A percentile compares a stretch with the other conserved stretches of the same genome.
phyloP scores from a whole-genome alignment of 257 asterid species.

The Ophiorrhiza pumila region DNA sequence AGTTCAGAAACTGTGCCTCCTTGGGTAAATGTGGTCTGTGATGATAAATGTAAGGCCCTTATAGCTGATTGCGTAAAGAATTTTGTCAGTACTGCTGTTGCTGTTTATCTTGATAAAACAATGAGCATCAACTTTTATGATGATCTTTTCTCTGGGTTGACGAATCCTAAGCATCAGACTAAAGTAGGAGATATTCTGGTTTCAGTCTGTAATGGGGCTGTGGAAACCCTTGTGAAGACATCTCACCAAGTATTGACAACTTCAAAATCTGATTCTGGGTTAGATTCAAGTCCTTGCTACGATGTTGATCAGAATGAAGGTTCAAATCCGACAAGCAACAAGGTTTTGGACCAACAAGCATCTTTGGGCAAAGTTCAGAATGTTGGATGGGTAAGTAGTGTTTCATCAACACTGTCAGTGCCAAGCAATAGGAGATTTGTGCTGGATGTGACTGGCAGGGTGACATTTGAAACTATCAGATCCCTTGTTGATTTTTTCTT shows the following conservation, averaged over 20 bases:
- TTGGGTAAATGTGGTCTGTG: constrained; percentile 56
- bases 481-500: constrained; percentile 60
- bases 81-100: constrained; percentile 81
- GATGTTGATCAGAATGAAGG: constrained; percentile 35
- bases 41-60: constrained; percentile 59
- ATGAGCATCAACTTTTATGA: constrained; percentile 80
- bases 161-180: constrained; percentile 83
- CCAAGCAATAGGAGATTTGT: constrained; percentile 79
- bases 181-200: constrained; percentile 59
- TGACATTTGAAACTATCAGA: constrained; percentile 78
- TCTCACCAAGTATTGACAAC: constrained; percentile 79
- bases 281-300: constrained; percentile 25
- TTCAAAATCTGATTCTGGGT: constrained; percentile 40
- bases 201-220: constrained; percentile 85
- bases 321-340: constrained; percentile 20
- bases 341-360: constrained; percentile 31
- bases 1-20: constrained; percentile 35
- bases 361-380: constrained; percentile 31
- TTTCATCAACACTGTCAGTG: constrained; percentile 75
- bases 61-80: constrained; percentile 75
- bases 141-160: constrained; percentile 77
- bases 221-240: constrained; percentile 85
- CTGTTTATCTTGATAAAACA: constrained; percentile 88
- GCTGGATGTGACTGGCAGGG: constrained; percentile 91
- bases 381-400: constrained; percentile 68